phyloP scores from a whole-genome alignment of 768 basidiomycete genomes.

The Leccinum incarnatum region DNA sequence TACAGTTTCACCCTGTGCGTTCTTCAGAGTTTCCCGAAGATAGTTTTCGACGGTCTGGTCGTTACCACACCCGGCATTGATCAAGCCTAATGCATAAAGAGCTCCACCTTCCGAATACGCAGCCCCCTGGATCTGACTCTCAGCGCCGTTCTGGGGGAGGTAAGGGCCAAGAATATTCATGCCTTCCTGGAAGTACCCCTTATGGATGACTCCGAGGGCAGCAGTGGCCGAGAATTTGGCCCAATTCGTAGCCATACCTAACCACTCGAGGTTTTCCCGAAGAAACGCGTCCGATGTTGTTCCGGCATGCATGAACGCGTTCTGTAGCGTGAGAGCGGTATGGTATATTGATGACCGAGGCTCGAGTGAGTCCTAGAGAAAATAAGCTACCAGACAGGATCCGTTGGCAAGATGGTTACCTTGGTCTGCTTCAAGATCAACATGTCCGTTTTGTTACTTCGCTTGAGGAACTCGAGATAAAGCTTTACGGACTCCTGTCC shows the following conservation, averaged over 20 bases:
- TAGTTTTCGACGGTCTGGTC: slow-evolving; percentile 64
- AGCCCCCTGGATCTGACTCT: slow-evolving; percentile 73
- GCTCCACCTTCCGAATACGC: slow-evolving; percentile 95
- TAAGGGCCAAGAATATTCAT: slow-evolving; percentile 92
- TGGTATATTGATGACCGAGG: slow-evolving; percentile 96
- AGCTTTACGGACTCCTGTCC: slow-evolving; percentile 92
- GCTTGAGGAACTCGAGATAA: slow-evolving; percentile 93
- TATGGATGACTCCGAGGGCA: slow-evolving; percentile 95
- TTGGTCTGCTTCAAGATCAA: slow-evolving; percentile 91
- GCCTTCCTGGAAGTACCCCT: slow-evolving; percentile 92
- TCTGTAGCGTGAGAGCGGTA: slow-evolving; percentile 92
- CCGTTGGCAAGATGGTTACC: slow-evolving; percentile 38
- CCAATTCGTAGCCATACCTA: slow-evolving; percentile 94
- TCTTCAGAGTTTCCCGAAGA: slow-evolving; percentile 75
- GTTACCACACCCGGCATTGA: slow-evolving; percentile 88
- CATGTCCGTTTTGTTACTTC: slow-evolving; percentile 91
- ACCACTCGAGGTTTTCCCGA: slow-evolving; percentile 95
- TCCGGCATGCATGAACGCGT: slow-evolving; percentile 98
- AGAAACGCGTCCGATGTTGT: slow-evolving; percentile 94
- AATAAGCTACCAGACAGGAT: slow-evolving; percentile 5
- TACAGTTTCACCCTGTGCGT: slow-evolving; percentile 78
- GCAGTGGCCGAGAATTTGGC: slow-evolving; percentile 98
- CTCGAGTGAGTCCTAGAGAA: slow-evolving; percentile 76
- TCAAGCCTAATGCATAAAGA: slow-evolving; percentile 91
- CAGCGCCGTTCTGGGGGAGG: slow-evolving; percentile 75